phyloP scores from a whole-genome alignment of 2,329 filamentous ascomycete species.

The Sporothrix pseudoabietina region DNA sequence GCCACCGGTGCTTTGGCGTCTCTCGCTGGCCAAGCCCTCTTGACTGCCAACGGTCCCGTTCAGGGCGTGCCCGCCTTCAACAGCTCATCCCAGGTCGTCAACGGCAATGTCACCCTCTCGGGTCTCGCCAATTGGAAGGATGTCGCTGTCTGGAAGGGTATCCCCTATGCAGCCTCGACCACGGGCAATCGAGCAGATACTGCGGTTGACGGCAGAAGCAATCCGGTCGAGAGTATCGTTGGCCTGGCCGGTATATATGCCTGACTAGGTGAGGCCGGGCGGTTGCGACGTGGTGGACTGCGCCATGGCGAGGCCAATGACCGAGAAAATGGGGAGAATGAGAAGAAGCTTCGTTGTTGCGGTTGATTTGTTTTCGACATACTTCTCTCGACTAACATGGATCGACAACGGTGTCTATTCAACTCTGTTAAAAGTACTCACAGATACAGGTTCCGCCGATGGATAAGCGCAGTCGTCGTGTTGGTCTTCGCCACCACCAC shows the following conservation, averaged over 20 bases:
- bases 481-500: not conserved
- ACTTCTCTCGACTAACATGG: not conserved
- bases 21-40: not conserved
- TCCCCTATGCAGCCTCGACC: not conserved
- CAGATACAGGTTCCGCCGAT: not conserved
- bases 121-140: conserved; percentile 13
- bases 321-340: not conserved
- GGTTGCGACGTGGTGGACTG: not conserved
- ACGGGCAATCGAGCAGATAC: not conserved
- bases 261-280: not conserved
- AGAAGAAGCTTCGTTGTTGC: not conserved
- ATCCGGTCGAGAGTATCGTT: not conserved
- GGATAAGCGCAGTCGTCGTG: not conserved
- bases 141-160: conserved; percentile 16
- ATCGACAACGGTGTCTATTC: not conserved
- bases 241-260: not conserved
- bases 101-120: not conserved
- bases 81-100: not conserved
- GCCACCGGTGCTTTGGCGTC: not conserved
- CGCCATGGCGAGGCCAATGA: not conserved
- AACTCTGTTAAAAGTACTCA: not conserved
- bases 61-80: not conserved
- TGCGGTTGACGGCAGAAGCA: not conserved
- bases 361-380: not conserved
- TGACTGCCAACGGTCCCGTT: not conserved